These are phyloP conservation scores for Miamiensis avidus DNA, from an alignment of 169 alveolate species.

Conservation along the genomic window DNA sequence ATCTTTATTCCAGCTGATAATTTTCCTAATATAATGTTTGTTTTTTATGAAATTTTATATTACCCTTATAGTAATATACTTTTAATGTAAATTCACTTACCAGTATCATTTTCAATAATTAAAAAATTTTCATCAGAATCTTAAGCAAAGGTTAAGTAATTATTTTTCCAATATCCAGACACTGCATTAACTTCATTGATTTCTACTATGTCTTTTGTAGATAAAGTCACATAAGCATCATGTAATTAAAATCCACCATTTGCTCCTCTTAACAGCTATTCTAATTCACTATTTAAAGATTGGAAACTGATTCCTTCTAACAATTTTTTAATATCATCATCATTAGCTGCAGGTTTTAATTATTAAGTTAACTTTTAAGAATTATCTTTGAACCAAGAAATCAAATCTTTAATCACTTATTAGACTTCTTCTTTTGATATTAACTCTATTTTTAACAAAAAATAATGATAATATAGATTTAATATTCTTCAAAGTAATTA, in stretches of 20 bases:
- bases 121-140: conserved; percentile 20
- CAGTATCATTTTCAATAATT: conserved; percentile 13
- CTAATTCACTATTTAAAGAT: background rate
- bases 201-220: conserved; percentile 3
- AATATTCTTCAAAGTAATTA: background rate
- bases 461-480: too few species aligned
- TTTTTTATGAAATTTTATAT: too few species aligned
- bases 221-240: conserved; percentile 22
- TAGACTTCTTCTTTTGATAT: conserved; percentile 3
- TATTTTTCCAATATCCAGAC: conserved; percentile 26
- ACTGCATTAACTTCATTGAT: conserved; percentile 25
- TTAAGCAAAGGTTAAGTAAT: conserved; percentile 10
- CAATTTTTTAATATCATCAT: conserved; percentile 11
- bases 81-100: background rate
- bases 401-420: conserved; percentile 10
- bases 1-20: conserved; percentile 26
- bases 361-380: background rate
- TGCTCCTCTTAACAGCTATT: background rate
- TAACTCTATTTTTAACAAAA: background rate
- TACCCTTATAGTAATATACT: too few species aligned
- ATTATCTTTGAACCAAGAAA: conserved; percentile 15
- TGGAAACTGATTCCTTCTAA: conserved; percentile 3
- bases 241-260: conserved; percentile 23
- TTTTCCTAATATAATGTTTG: conserved; percentile 4
- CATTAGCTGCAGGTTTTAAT: background rate